Base-by-base conservation (phyloP, 805 yeast genomes). In the Isabelozyma gotoi region DNA sequence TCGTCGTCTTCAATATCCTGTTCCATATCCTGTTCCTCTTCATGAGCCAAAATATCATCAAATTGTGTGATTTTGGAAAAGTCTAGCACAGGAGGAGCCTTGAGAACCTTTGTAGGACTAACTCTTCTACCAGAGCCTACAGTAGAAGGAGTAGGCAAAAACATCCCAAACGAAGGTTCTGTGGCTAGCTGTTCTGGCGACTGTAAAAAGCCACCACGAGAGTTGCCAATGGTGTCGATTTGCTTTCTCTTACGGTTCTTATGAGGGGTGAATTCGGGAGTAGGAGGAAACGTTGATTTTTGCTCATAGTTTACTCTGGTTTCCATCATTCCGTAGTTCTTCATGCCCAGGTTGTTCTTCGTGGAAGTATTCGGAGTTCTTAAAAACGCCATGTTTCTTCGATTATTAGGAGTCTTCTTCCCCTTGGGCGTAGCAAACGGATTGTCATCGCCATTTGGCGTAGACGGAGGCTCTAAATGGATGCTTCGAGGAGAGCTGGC, bases 111-210 rank as follows among this genome's bases (percentile, higher is more conserved):
- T 8, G 35, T 32, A 4, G 52, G 42, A 17, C 19, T 41, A 14
- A 47, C 36, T 43, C 52, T 60, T 38, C 73, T 54, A 3, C 74
- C 75, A 6, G 68, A 52, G 1, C 75, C 74, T 7, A 67, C 57
- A 1, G 68, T 63, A 1, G 71, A 63, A 4, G 71, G 74, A 16
- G 63, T 59, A 2, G 74, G 74, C 20, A 68, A 50, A 14, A 69
- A 49, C 31, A 59, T 44, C 2, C 65, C 62, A 42, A 64, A 58
- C 14, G 40, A 39, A 11, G 40, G 19, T 16, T 19, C 58, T 39
- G 50, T 48, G 12, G 33, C 21, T 39, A 24, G 15, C 3, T 24
- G 35, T 10, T 48, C 50, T 8, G 45, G 18, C 14, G 37, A 32
- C 10, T 48, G 42, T 33, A 17, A n/a, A 36, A 14, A 49, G n/a